Evolutionary conservation across 1,139 yeast species (phyloP), one percentile per base, ranked within the genome.

Genomic region (Yamadazyma dushanensis): DNA sequence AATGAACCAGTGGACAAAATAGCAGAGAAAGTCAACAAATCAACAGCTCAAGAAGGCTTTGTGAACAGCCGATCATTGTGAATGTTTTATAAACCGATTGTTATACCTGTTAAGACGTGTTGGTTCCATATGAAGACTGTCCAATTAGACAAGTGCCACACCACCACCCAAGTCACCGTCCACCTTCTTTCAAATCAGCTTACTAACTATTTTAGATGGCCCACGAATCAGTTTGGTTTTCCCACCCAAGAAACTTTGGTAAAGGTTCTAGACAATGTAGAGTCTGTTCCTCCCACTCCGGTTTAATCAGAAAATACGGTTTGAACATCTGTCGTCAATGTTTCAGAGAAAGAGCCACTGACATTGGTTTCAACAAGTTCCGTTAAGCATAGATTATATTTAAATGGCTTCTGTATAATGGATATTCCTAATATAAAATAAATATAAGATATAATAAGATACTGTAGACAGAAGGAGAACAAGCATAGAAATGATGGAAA

Each of bases 191-290:
- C n/a, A 19, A 19, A 10, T 19, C 9, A 19, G 14, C n/a, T 33
- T 59, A 59, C 65, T 60, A 60, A 60, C 64, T 35, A 29, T 61
- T 66, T 77, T 85, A 78, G 57, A 90, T 90, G 97, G 97, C 97
- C 83, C 97, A 90, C 97, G 97, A 88, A 84, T 85, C 89, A 89
- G 96, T 92, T 83, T 94, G 98, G 98, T 92, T 76, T 84, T 90
- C 97, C 76, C 98, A 92, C 96, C 98, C 98, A 82, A 89, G 97
- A 87, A 90, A 85, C 77, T 90, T 82, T 88, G 98, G 98, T 78
- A 94, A 94, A 88, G 99, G 99, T 79, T 87, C 97, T 67, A 96
- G 99, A 82, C 94, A 85, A 78, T 90, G 97, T 82, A 95, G 98
- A 78, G 90, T 90, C 79, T 90, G 97, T 73, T 83, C 96, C 61